Evolutionary conservation across 768 basidiomycete species (phyloP), one percentile per base, ranked within the genome.

Genomic region (Termitomyces bulborhizus): DNA sequence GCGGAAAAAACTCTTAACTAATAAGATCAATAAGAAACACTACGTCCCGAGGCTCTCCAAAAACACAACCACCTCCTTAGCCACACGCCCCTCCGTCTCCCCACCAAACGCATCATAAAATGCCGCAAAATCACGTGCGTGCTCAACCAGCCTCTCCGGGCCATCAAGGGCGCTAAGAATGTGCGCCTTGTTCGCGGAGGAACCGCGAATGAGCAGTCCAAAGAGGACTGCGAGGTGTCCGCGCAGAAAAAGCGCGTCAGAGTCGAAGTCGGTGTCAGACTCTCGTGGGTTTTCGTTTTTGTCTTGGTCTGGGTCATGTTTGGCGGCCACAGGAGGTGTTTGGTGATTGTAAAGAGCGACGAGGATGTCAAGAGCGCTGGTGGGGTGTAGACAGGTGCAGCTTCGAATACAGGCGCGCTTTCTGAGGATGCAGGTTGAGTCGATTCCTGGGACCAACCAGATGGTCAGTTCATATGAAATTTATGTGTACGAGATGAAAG

Each of bases 211-310:
- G 50, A 81, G 70, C 39, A 82, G 64, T 7, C 80, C 89, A 46
- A 93, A 78, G 4, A 93, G 77, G 6, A 93, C 81, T 0, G 90
- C 82, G 4, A 89, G 78, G 63, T 91, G 90, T 0, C 87, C 86
- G 15, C 80, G 79, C 6, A 93, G 74, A 59, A 88, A 84, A 12
- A 74, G 73, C 36, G 70, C 66, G 58, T 82, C 50, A 7, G 55
- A 43, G 3, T 55, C 54, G 0, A 32, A 18, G 29, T 51, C 78
- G 0, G 34, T 1, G 13, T 48, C 40, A 9, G 9, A 41, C n/a
- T 46, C 78, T 4, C 72, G 69, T 15, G 45, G 53, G 48, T 58
- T 48, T 62, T 26, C 51, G 48, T 57, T 48, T 62, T 32, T 59
- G 21, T 62, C 57, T 69, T 68, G 37, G 57, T 64, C 41, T 16